Evolutionary conservation across 2,329 filamentous ascomycete genomes (phyloP).

Genomic region (Penicillium crustosum): DNA sequence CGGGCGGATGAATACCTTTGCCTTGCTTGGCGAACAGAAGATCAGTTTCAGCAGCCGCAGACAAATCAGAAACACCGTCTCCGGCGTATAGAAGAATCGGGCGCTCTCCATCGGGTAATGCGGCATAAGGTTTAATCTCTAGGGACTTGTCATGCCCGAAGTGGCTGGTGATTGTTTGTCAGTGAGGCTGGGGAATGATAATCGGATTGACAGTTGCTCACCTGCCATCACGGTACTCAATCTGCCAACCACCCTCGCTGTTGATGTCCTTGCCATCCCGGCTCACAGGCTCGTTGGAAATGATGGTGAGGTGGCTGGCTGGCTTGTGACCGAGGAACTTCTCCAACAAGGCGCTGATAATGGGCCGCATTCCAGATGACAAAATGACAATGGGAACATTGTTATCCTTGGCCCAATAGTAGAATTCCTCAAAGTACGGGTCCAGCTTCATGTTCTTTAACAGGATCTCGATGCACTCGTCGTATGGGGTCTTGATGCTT

Average conservation of each 20-base stretch:
- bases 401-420: slow-evolving; percentile 73
- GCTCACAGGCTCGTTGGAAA: slow-evolving; percentile 76
- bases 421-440: slow-evolving; percentile 84
- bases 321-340: slow-evolving; percentile 77
- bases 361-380: slow-evolving; percentile 86
- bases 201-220: slow-evolving; percentile 35
- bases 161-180: slow-evolving; percentile 49
- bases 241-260: slow-evolving; percentile 79
- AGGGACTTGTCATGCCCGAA: slow-evolving; percentile 98
- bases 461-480: slow-evolving; percentile 76
- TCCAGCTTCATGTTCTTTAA: slow-evolving; percentile 84
- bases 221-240: slow-evolving; percentile 85
- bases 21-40: slow-evolving; percentile 91
- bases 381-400: slow-evolving; percentile 92
- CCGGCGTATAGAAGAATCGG: slow-evolving; percentile 93
- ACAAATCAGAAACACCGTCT: slow-evolving; percentile 89
- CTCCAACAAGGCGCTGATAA: slow-evolving; percentile 80
- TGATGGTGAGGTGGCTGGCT: slow-evolving; percentile 72
- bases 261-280: slow-evolving; percentile 71
- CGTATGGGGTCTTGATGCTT: slow-evolving; percentile 75
- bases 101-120: slow-evolving; percentile 64
- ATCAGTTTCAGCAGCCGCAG: slow-evolving; percentile 88
- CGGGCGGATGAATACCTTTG: slow-evolving; percentile 58
- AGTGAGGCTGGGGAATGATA: neutral
- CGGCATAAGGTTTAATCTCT: slow-evolving; percentile 78